Evolutionary conservation across 805 yeast genomes (phyloP), one percentile per base, ranked within the genome.

Genomic region (Teunomyces panamensis): DNA sequence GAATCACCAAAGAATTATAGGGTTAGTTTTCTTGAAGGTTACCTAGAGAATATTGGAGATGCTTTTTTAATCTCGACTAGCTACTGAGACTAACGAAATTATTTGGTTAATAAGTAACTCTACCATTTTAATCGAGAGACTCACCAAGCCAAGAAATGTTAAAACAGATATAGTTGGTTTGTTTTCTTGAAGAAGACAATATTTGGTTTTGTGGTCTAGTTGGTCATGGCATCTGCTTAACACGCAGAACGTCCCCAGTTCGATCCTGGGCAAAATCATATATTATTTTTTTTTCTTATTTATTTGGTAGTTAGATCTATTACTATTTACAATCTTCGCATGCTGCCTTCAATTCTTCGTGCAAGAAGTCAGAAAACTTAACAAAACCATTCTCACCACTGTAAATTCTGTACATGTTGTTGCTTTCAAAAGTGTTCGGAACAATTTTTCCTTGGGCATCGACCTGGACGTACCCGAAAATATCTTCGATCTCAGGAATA

Each of bases 161-260:
- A 5, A 20, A 20, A 4, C 24, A 20, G 24, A n/a, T n/a, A 0
- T 30, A 10, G 9, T 30, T 3, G 8, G 13, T 30, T 9, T 9
- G 30, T 9, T 9, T 29, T 11, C 2, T 4, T 1, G 2, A 11
- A 29, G n/a, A 20, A 5, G 17, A 29, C n/a, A 39, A 26, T 27
- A 61, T 57, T 47, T 70, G 94, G 94, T 84, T 84, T 83, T 85
- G 90, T 90, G 97, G 97, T 90, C 96, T 90, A 90, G 97, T 90
- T 75, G 97, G 97, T 90, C 83, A 91, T 91, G 97, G 96, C 97
- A 87, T 88, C 94, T 90, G 97, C 97, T 89, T 91, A 89, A 91
- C 97, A 91, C 97, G 97, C 96, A 89, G 94, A 88, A 88, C 90
- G 97, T 92, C 97, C 97, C 97, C 97, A 90, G 97, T 92, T 92